Base-by-base conservation (phyloP, 805 yeast genomes). In the Candida gorgasii region DNA sequence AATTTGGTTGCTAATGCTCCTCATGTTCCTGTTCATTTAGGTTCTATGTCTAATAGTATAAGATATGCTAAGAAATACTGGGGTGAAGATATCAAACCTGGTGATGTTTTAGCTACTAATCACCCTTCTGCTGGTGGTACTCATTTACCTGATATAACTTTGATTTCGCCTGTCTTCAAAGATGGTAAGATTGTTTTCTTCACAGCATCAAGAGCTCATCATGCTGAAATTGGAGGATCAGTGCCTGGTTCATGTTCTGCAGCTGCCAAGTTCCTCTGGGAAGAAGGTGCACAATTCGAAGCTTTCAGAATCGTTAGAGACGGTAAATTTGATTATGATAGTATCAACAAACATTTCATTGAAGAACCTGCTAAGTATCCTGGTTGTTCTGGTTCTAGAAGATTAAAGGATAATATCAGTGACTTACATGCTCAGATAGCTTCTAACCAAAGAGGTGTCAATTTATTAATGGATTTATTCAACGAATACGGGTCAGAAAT, bases 1-100 rank as follows among this genome's bases (percentile, higher is more conserved):
- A 83, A 82, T 23, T 65, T 87, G 26, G 89, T 84, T 20, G 92
- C 95, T 4, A 86, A 86, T 63, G 95, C 95, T 0, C 95, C 95
- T 1, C 92, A 86, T 59, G 78, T 86, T 34, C 95, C 95, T 2
- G 93, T 86, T 18, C 95, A 86, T 59, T 64, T 86, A 43, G 95
- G 95, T 0, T 84, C 92, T 1, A 86, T 86, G 95, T 82, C 89
- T 2, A 82, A 89, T 0, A 86, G 89, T 49, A 83, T 86, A 15
- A 71, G 77, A 12, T 76, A 73, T 9, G 93, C 86, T 59, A 79
- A 82, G 5, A 64, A 72, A 29, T 40, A 76, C 11, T 86, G 93
- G 93, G 61, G 71, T 32, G 82, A 78, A 5, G 77, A 77, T 48
- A 57, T 86, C 31, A 68, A 73, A 44, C 80, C 79, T 2, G 95